Evolutionary conservation across 371 early-diverging fungal species (phyloP), one percentile per base, ranked within the genome.

Genomic region (Coemansia sp.): DNA sequence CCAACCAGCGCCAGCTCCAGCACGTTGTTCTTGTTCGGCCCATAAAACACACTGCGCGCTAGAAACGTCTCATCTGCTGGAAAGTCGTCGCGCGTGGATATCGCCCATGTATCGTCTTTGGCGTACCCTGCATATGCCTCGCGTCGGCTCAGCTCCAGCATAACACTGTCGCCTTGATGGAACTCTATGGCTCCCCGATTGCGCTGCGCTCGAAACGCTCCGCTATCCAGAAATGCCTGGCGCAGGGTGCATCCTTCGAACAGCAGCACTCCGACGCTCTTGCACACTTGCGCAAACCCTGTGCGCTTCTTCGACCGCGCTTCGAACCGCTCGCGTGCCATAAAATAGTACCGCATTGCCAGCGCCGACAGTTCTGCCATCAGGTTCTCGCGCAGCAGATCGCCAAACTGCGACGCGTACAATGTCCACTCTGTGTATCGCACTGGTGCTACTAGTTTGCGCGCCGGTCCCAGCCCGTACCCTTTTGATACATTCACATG

Each of bases 91-190:
- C 58, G 55, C 2, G 63, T 41, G 1, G 80, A 76, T 8, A 81
- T 66, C 15, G 71, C 70, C 81, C 81, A 81, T n/a, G 79, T 73
- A 26, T 81, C 81, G 63, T 79, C 70, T 44, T 66, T 70, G 32
- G 71, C 69, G 44, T 78, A 80, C n/a, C 73, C 70, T 2, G 67
- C 53, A 19, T 65, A 62, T 44, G 65, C 61, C 32, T 80, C 80
- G 15, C 77, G 69, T 7, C 73, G 48, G 41, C 70, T 66, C 11
- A 80, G 68, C 28, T 78, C 71, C 28, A 80, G 26, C 4, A 57
- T 52, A 12, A 80, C 53, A 23, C 67, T 61, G 58, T 77, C 79
- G 19, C 70, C 74, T n/a, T 67, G 67, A 32, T 24, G 15, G 23
- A 79, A 65, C 32, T 21, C 24, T 6, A 75, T 56, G 13, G 53